Evolutionary conservation across 2,329 filamentous ascomycete species (phyloP).

Genomic region (Paracoccidioides brasiliensis): DNA sequence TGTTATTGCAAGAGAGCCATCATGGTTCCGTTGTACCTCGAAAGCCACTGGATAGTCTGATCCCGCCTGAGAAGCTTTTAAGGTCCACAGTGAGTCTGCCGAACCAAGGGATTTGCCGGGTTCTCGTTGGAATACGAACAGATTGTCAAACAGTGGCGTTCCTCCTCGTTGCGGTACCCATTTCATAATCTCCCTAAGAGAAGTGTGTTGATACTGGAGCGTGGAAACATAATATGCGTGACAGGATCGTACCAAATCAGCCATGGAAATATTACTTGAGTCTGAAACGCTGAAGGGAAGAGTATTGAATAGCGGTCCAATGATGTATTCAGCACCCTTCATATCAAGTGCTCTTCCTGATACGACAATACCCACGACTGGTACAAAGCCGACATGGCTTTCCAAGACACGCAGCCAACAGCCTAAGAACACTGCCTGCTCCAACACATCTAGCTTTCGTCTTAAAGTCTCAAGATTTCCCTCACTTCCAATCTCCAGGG

Average conservation of each 20-base stretch:
- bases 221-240: slow-evolving; percentile 58
- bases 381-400: slow-evolving; percentile 33
- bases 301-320: slow-evolving; percentile 85
- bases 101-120: slow-evolving; percentile 11
- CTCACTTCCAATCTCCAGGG: slow-evolving; percentile 22
- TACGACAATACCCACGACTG: slow-evolving; percentile 59
- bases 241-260: slow-evolving; percentile 46
- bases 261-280: slow-evolving; percentile 40
- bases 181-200: slow-evolving; percentile 67
- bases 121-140: slow-evolving; percentile 68
- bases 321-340: slow-evolving; percentile 49
- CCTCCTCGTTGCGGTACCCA: slow-evolving; percentile 49
- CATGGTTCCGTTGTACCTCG: slow-evolving; percentile 48
- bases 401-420: slow-evolving; percentile 56
- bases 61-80: slow-evolving; percentile 35
- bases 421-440: slow-evolving; percentile 67
- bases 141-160: slow-evolving; percentile 56
- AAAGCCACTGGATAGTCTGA: slow-evolving; percentile 67
- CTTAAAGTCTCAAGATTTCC: slow-evolving; percentile 40
- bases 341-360: slow-evolving; percentile 65
- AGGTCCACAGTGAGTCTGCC: slow-evolving; percentile 40
- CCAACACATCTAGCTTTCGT: slow-evolving; percentile 52
- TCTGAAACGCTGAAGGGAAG: slow-evolving; percentile 53
- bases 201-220: slow-evolving; percentile 63
- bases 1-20: slow-evolving; percentile 41